A percentile compares a stretch with the other conserved stretches of the same genome.
Evolutionary conservation across 179 eudicot genomes (phyloP).

Genomic region (Corrigiola litoralis): DNA sequence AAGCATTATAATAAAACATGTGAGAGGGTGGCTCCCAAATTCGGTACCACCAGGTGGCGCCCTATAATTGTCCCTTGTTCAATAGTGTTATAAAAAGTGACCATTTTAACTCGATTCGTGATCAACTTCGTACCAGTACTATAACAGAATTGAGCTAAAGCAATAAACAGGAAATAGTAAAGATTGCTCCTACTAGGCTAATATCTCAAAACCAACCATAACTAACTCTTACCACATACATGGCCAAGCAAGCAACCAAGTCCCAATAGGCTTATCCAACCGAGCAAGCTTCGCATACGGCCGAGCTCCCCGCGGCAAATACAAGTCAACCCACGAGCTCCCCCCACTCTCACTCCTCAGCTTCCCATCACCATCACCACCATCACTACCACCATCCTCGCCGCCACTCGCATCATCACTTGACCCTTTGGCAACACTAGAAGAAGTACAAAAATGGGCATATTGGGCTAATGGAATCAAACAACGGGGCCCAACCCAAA

Average conservation of each 20-base stretch:
- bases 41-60: no score
- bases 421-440: constrained; percentile 10
- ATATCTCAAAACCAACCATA: not conserved
- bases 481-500: not conserved
- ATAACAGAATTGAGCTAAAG: not conserved
- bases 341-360: constrained; percentile 5
- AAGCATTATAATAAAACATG: no score
- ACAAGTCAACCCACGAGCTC: constrained; percentile 61
- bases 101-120: no score
- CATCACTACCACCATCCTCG: not conserved
- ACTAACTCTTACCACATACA: constrained; percentile 65
- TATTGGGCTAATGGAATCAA: not conserved
- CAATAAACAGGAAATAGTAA: not conserved
- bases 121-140: no score
- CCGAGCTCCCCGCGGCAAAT: constrained; percentile 40
- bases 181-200: not conserved
- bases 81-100: no score
- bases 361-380: not conserved
- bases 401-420: constrained; percentile 3
- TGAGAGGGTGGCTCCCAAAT: no score
- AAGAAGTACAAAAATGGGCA: constrained; percentile 14
- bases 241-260: constrained; percentile 93
- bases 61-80: no score
- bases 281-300: constrained; percentile 74
- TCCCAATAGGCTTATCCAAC: constrained; percentile 67